Conservation (phyloP, 345 rosid species). For the Gossypium mustelinum region DNA sequence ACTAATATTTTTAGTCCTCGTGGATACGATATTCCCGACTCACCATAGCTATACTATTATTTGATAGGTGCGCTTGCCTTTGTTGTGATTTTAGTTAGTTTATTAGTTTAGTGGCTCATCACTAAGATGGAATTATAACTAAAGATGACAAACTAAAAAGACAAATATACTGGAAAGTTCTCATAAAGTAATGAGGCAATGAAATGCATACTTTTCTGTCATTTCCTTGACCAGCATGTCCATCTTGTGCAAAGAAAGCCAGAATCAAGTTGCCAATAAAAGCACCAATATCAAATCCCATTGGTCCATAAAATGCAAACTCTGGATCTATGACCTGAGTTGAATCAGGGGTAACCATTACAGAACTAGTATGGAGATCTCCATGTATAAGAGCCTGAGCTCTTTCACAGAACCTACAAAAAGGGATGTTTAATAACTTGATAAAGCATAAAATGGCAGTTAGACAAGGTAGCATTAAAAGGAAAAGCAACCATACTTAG, state of each 20-base stretch:
- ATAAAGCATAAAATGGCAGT: background rate
- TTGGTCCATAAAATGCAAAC: slow-evolving; percentile 87
- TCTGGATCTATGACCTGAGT: slow-evolving; percentile 91
- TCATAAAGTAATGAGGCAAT: background rate
- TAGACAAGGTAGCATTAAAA: background rate
- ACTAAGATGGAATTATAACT: background rate
- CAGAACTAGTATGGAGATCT: slow-evolving; percentile 91
- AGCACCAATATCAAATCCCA: slow-evolving; percentile 94
- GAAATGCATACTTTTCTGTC: slow-evolving; percentile 54
- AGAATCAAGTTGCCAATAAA: slow-evolving; percentile 82
- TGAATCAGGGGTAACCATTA: slow-evolving; percentile 84
- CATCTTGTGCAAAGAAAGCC: slow-evolving; percentile 91
- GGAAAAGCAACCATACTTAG: slow-evolving; percentile 45
- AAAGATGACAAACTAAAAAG: background rate
- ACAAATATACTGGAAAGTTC: background rate
- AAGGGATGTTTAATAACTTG: background rate
- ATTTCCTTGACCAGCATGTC: slow-evolving; percentile 60
- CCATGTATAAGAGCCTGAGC: slow-evolving; percentile 90
- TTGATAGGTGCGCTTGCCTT: too few relatives aligned
- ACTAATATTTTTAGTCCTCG: too few relatives aligned
- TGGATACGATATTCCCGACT: too few relatives aligned
- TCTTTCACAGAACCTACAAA: slow-evolving; percentile 85
- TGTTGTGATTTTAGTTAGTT: too few relatives aligned
- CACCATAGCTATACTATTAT: too few relatives aligned
- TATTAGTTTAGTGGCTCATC: too few relatives aligned